Conservation (phyloP, 805 yeast genomes). For the Candida broadrunensis region DNA sequence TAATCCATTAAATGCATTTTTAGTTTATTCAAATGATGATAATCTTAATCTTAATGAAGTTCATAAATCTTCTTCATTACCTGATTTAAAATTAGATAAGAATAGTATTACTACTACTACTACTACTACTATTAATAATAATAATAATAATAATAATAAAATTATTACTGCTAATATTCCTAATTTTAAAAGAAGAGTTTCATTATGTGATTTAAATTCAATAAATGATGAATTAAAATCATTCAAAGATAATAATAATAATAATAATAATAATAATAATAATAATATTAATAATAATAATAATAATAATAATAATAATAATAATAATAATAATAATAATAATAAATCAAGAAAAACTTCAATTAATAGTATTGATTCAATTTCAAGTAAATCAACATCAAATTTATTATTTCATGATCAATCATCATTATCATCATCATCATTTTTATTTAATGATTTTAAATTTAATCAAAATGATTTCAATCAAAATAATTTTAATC, state of each 20-base stretch:
- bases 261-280: background rate
- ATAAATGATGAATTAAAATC: constrained; percentile 6
- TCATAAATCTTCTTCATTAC: constrained; percentile 6
- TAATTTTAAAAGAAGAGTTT: constrained; percentile 9
- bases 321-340: background rate
- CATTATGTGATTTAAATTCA: constrained; percentile 14
- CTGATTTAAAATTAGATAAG: constrained; percentile 2
- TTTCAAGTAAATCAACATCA: background rate
- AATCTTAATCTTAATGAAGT: background rate
- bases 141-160: background rate
- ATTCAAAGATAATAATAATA: background rate
- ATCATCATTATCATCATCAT: background rate
- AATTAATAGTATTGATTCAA: background rate
- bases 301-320: background rate
- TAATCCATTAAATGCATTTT: constrained; percentile 18
- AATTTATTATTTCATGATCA: background rate
- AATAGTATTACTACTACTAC: no score
- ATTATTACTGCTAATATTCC: no score
- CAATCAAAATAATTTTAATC: background rate
- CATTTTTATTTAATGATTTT: background rate
- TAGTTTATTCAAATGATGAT: constrained; percentile 9
- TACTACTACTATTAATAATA: background rate
- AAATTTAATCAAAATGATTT: no score
- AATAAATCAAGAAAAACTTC: background rate
- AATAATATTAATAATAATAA: background rate